These are phyloP conservation scores for Aureobasidium sp. DNA, from an alignment of 2,329 filamentous ascomycete species.

Conservation along the genomic window DNA sequence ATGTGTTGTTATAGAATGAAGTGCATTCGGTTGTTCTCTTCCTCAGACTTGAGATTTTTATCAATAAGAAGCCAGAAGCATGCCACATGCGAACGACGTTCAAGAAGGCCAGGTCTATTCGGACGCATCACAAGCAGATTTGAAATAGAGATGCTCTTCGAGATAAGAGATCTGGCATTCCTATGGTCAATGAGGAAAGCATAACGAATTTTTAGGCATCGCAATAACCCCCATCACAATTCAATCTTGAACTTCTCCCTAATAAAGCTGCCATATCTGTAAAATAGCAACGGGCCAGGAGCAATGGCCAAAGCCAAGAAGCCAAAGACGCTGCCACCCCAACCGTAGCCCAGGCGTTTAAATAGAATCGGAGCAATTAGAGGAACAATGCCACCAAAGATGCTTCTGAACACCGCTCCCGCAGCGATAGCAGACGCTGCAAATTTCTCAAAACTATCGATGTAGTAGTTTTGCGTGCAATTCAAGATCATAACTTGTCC, in stretches of 20 bases:
- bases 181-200: too few relatives aligned
- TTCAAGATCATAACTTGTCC: constrained; percentile 50
- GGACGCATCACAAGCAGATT: too few relatives aligned
- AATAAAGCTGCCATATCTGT: constrained; percentile 40
- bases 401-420: constrained; percentile 40
- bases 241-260: constrained; percentile 41
- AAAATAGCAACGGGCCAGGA: constrained; percentile 46
- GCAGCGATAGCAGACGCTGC: constrained; percentile 46
- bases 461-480: constrained; percentile 49
- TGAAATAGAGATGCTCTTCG: too few relatives aligned
- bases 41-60: too few relatives aligned
- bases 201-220: too few relatives aligned
- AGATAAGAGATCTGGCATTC: too few relatives aligned
- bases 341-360: constrained; percentile 42
- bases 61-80: too few relatives aligned
- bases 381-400: constrained; percentile 43
- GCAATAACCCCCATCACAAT: too few relatives aligned
- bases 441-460: constrained; percentile 46
- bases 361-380: constrained; percentile 40
- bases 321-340: constrained; percentile 44
- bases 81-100: too few relatives aligned
- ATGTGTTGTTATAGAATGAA: too few relatives aligned
- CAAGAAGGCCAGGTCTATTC: too few relatives aligned
- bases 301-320: constrained; percentile 41
- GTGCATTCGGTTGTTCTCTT: too few relatives aligned